phyloP scores from a whole-genome alignment of 495 filamentous ascomycete species.

The Massariosphaeria phaeospora region DNA sequence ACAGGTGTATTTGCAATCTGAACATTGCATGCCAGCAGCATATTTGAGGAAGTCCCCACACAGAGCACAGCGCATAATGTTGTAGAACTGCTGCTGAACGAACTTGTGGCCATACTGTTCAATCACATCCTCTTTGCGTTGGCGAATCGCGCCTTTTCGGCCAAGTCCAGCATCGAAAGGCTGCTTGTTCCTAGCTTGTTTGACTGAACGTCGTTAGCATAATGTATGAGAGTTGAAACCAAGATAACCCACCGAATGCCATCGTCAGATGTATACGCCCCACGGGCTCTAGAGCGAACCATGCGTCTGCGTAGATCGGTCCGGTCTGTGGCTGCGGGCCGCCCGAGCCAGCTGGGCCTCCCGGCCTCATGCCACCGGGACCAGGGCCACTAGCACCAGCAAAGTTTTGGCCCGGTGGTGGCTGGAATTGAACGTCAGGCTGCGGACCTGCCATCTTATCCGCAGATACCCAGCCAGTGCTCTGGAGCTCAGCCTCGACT shows the following conservation, averaged over 20 bases:
- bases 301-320: conserved; percentile 78
- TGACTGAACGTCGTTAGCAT: conserved; percentile 51
- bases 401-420: conserved; percentile 40
- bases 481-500: conserved; percentile 88
- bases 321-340: conserved; percentile 40
- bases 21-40: conserved; percentile 96
- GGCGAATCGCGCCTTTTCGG: conserved; percentile 91
- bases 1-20: conserved; percentile 99
- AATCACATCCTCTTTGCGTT: conserved; percentile 93
- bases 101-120: conserved; percentile 99
- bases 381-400: conserved; percentile 32
- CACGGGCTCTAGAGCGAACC: conserved; percentile 94
- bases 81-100: conserved; percentile 96
- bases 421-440: conserved; percentile 43
- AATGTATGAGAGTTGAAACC: not conserved
- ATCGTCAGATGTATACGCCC: conserved; percentile 83
- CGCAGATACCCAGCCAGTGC: conserved; percentile 91
- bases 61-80: conserved; percentile 99
- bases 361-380: conserved; percentile 33
- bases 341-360: conserved; percentile 41
- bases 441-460: conserved; percentile 71
- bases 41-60: conserved; percentile 99
- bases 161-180: conserved; percentile 83
- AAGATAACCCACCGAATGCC: conserved; percentile 59
- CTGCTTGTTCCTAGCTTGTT: conserved; percentile 62